Conservation (phyloP, 345 rosid genomes). For the Acer saccharum region DNA sequence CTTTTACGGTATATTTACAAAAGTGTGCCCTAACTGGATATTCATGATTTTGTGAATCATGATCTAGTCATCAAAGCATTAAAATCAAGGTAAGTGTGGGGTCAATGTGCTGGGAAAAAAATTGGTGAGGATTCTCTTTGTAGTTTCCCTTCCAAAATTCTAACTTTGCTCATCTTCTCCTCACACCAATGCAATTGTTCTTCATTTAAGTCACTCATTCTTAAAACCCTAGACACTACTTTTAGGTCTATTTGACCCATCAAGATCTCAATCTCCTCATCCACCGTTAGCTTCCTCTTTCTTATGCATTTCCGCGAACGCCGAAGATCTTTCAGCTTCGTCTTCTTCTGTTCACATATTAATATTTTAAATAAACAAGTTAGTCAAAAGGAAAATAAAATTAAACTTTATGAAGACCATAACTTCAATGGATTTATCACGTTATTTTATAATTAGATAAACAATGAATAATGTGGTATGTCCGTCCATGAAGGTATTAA, state of each 20-base stretch:
- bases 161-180: slow-evolving; percentile 95
- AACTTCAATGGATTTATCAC: no score
- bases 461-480: no score
- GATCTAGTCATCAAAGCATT: slow-evolving; percentile 46
- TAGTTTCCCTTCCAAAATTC: slow-evolving; percentile 62
- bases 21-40: slow-evolving; percentile 35
- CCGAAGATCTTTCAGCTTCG: slow-evolving; percentile 77
- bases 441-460: no score
- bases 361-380: no score
- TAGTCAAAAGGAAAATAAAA: not conserved
- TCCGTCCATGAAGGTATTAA: not conserved
- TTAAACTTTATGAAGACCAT: not conserved
- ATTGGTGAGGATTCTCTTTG: slow-evolving; percentile 91
- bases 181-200: slow-evolving; percentile 93
- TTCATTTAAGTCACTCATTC: slow-evolving; percentile 70
- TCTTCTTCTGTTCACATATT: slow-evolving; percentile 61
- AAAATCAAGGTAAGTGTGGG: slow-evolving; percentile 18
- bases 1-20: slow-evolving; percentile 30
- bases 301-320: slow-evolving; percentile 70
- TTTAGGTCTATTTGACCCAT: slow-evolving; percentile 91
- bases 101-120: slow-evolving; percentile 93
- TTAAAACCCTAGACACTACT: slow-evolving; percentile 89
- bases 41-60: slow-evolving; percentile 36
- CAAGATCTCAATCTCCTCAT: slow-evolving; percentile 82
- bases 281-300: slow-evolving; percentile 62